Conservation (phyloP, 1,284 basidiomycete genomes). For the Quambalaria eucalypti region DNA sequence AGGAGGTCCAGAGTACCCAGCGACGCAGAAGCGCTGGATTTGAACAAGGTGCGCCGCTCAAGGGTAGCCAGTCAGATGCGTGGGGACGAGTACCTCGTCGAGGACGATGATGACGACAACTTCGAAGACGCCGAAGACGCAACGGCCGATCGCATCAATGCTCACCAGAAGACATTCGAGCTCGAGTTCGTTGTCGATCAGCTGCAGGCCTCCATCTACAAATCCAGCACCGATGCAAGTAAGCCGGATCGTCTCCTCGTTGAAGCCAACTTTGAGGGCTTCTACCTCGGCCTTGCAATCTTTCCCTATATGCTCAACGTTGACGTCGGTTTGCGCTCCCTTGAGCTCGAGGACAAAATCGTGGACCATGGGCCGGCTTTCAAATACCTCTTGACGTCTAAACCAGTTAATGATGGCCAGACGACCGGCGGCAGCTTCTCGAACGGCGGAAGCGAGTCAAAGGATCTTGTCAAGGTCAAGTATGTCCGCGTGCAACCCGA, state of each 20-base stretch:
- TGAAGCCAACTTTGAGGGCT: conserved; percentile 70
- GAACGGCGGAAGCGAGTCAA: background rate
- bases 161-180: conserved; percentile 78
- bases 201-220: conserved; percentile 73
- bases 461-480: conserved; percentile 72
- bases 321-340: conserved; percentile 64
- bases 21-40: conserved; percentile 15
- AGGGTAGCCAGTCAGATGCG: conserved; percentile 33
- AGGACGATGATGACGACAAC: conserved; percentile 32
- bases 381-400: conserved; percentile 68
- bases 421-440: background rate
- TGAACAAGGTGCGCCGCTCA: conserved; percentile 29
- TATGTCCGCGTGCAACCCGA: conserved; percentile 74
- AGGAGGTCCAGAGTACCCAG: background rate
- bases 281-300: conserved; percentile 49
- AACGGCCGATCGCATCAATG: conserved; percentile 49
- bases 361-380: conserved; percentile 56
- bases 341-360: conserved; percentile 56
- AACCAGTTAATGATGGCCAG: conserved; percentile 44
- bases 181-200: conserved; percentile 80
- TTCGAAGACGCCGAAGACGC: conserved; percentile 39
- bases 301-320: conserved; percentile 65
- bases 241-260: conserved; percentile 66
- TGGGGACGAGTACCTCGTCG: conserved; percentile 31
- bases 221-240: conserved; percentile 53